phyloP scores from a whole-genome alignment of 257 asterid genomes.

The Solanum piurae region DNA sequence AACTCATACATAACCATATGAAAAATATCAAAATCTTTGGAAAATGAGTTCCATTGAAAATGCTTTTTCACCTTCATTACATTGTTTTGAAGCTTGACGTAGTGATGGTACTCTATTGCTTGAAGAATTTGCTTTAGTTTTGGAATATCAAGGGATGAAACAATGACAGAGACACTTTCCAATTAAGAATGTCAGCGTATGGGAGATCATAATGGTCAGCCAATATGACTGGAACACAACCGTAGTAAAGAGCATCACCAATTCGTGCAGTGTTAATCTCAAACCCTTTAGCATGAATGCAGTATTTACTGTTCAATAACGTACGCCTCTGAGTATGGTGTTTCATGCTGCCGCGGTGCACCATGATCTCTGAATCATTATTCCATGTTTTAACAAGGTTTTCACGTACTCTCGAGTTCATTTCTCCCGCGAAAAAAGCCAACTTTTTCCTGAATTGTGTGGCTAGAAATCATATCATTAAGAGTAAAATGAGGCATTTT shows the following conservation, averaged over 20 bases:
- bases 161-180: constrained; percentile 57
- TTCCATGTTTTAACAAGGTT: constrained; percentile 33
- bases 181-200: constrained; percentile 49
- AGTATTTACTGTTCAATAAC: constrained; percentile 50
- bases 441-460: constrained; percentile 38
- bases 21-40: constrained; percentile 58
- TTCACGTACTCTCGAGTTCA: constrained; percentile 63
- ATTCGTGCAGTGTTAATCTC: constrained; percentile 86
- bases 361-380: constrained; percentile 46
- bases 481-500: too few species aligned
- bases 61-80: constrained; percentile 60
- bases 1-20: constrained; percentile 77
- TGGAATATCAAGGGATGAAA: constrained; percentile 49
- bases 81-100: constrained; percentile 43
- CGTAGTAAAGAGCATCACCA: constrained; percentile 73
- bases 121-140: constrained; percentile 41
- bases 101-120: constrained; percentile 12
- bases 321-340: constrained; percentile 70
- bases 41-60: constrained; percentile 54
- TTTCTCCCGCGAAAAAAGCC: constrained; percentile 82
- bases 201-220: constrained; percentile 91
- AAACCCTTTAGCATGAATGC: constrained; percentile 87
- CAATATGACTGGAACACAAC: constrained; percentile 71
- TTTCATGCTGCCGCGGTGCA: constrained; percentile 51
- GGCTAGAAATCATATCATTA: too few species aligned